These are phyloP conservation scores for Comarum palustre DNA, from an alignment of 306 rosid genomes.

Conservation along the genomic window DNA sequence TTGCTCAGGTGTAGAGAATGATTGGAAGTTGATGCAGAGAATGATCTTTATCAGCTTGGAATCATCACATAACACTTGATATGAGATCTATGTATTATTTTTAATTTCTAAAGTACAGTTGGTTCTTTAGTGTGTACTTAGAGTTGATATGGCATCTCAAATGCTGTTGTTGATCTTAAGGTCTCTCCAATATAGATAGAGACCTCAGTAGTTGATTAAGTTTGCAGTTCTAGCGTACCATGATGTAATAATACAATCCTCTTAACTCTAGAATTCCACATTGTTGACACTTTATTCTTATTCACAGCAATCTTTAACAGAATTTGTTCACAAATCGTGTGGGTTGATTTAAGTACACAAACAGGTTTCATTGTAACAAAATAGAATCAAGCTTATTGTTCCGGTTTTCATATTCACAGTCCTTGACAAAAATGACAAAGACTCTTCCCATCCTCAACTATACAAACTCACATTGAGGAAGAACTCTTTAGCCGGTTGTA, in stretches of 20 bases:
- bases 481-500: constrained; percentile 1
- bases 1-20: background rate
- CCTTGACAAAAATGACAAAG: background rate
- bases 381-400: background rate
- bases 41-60: background rate
- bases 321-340: background rate
- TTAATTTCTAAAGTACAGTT: background rate
- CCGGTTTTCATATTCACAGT: background rate
- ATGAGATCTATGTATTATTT: background rate
- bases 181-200: background rate
- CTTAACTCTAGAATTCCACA: background rate
- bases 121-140: background rate
- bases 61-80: background rate
- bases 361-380: background rate
- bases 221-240: background rate
- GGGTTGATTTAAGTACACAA: background rate
- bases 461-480: background rate
- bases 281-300: background rate
- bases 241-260: background rate
- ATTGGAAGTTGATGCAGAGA: background rate
- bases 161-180: background rate
- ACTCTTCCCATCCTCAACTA: background rate
- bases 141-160: background rate
- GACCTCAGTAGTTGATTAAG: background rate
- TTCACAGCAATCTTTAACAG: background rate